These are phyloP conservation scores for Globisporangium cederbergense DNA, from an alignment of 352 stramenopile species.

Conservation along the genomic window DNA sequence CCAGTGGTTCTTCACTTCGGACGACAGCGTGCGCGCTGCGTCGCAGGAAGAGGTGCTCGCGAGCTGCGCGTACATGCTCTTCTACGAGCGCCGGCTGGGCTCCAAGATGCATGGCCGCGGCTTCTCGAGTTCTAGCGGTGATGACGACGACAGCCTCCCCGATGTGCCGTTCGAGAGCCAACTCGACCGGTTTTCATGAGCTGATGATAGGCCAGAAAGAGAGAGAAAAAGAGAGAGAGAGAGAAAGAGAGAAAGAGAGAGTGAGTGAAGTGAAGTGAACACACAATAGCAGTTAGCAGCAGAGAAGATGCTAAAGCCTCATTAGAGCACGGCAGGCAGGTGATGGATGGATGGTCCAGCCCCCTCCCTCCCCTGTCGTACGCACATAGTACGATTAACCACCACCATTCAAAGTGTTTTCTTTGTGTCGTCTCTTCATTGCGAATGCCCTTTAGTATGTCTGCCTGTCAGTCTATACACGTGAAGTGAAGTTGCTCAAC, in stretches of 20 bases:
- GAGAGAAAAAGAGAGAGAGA: background rate
- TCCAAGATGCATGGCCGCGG: slow-evolving; percentile 26
- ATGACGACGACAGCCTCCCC: slow-evolving; percentile 45
- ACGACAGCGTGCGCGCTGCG: slow-evolving; percentile 68
- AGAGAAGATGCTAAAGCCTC: too few species aligned
- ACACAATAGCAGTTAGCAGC: too few species aligned
- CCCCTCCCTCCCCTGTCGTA: too few species aligned
- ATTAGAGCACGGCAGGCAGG: too few species aligned
- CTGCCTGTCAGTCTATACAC: background rate
- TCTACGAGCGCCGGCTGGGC: slow-evolving; percentile 80
- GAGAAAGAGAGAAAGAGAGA: too few species aligned
- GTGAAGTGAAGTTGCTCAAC: background rate
- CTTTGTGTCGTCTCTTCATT: background rate
- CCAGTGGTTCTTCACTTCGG: slow-evolving; percentile 87
- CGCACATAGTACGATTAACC: too few species aligned
- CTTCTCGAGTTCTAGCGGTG: slow-evolving; percentile 19
- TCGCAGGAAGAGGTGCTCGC: slow-evolving; percentile 55
- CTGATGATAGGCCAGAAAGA: too few species aligned
- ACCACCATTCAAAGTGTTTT: too few species aligned
- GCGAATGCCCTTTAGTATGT: background rate
- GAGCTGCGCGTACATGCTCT: slow-evolving; percentile 88
- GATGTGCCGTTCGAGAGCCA: slow-evolving; percentile 49
- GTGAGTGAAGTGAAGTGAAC: background rate
- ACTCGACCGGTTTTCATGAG: slow-evolving; percentile 11
- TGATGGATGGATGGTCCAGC: too few species aligned